Percentiles rank a stretch among this genome's conserved stretches.
phyloP scores from a whole-genome alignment of 768 basidiomycete genomes.

The Candolleomyces efflorescens region DNA sequence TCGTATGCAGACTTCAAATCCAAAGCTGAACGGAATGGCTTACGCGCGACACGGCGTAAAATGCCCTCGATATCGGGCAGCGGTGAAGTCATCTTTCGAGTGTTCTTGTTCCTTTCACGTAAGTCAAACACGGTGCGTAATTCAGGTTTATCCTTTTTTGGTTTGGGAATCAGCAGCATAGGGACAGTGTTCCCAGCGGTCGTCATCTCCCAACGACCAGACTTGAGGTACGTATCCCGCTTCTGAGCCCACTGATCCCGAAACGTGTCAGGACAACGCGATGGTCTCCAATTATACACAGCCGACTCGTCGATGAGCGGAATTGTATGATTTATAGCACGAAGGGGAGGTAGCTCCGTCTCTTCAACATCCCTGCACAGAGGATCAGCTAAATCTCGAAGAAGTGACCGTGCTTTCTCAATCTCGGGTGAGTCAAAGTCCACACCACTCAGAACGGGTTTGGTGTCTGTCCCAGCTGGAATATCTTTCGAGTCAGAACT shows the following conservation, averaged over 20 bases:
- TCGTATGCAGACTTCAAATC: slow-evolving; percentile 38
- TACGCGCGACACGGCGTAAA: slow-evolving; percentile 22
- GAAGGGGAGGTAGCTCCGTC: slow-evolving; percentile 5
- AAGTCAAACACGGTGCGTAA: slow-evolving; percentile 33
- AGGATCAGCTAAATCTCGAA: background rate
- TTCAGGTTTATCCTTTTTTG: slow-evolving; percentile 11
- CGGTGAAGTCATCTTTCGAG: slow-evolving; percentile 25
- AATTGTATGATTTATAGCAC: slow-evolving; percentile 8
- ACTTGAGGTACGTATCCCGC: slow-evolving; percentile 18
- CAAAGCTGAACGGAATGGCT: slow-evolving; percentile 26
- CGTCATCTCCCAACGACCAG: slow-evolving; percentile 24
- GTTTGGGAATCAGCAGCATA: slow-evolving; percentile 31
- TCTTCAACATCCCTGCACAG: background rate
- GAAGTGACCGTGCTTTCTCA: background rate
- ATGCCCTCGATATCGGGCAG: slow-evolving; percentile 20
- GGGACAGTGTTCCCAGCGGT: slow-evolving; percentile 29
- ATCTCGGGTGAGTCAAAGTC: no score
- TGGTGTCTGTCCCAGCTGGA: no score
- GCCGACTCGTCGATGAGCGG: slow-evolving; percentile 1
- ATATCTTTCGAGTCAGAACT: slow-evolving; percentile 7
- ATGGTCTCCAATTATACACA: no score
- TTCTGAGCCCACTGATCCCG: slow-evolving; percentile 22
- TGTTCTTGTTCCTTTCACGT: slow-evolving; percentile 33
- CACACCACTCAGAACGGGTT: slow-evolving; percentile 3
- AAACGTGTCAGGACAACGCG: slow-evolving; percentile 22